phyloP scores from a whole-genome alignment of 257 asterid species.

The Solanum okadae region DNA sequence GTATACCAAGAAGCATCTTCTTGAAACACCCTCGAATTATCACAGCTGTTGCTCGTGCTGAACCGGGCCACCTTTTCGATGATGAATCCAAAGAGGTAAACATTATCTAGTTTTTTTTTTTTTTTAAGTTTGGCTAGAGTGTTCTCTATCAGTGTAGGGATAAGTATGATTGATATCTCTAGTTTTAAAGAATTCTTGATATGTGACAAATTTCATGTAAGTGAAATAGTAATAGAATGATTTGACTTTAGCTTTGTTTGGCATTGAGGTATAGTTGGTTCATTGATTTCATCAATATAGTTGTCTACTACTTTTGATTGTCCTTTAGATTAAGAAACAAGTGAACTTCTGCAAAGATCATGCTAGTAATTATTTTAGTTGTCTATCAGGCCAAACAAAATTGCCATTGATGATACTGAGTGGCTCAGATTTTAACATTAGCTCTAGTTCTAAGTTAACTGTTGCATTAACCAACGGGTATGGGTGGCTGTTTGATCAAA shows the following conservation, averaged over 20 bases:
- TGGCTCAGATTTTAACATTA: not conserved
- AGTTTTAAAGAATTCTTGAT: not conserved
- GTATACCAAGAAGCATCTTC: slow-evolving; percentile 16
- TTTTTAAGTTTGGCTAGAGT: not conserved
- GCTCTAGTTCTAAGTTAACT: not conserved
- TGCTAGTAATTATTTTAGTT: not conserved
- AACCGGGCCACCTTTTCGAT: slow-evolving; percentile 35
- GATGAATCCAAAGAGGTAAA: slow-evolving; percentile 37
- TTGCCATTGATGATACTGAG: not conserved
- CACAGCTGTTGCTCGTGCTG: slow-evolving; percentile 48
- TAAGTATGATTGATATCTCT: not conserved
- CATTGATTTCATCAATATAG: not conserved
- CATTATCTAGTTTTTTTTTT: not conserved
- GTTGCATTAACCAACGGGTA: not conserved
- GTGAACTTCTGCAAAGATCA: not conserved
- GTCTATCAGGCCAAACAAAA: not conserved
- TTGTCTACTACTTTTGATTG: not conserved
- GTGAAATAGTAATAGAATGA: not conserved
- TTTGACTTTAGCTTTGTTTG: not conserved
- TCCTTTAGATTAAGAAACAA: not conserved
- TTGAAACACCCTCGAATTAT: slow-evolving; percentile 29
- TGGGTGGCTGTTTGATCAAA: not conserved
- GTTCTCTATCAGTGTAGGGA: not conserved
- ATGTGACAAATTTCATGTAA: not conserved
- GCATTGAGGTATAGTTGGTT: not conserved